A percentile compares a stretch with the other conserved stretches of the same genome.
Evolutionary conservation across 1,139 yeast species (phyloP).

Genomic region (Kazachstania sp.): DNA sequence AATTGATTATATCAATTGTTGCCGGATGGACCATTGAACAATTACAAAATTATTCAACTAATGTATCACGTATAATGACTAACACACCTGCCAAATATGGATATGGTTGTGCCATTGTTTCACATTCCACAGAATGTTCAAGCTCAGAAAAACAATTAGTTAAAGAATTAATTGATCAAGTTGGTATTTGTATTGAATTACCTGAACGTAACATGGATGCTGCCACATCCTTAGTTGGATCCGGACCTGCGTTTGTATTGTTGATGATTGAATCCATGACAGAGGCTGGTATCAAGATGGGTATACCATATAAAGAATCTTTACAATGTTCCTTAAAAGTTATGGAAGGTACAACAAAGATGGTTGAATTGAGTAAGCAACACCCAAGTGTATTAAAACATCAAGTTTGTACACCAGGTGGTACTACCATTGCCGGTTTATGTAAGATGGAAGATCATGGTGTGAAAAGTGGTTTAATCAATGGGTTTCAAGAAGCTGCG

Average conservation of each 20-base stretch:
- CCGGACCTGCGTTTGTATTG: constrained; percentile 93
- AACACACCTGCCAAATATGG: constrained; percentile 94
- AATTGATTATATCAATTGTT: constrained; percentile 69
- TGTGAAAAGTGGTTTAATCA: constrained; percentile 76
- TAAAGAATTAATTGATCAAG: constrained; percentile 50
- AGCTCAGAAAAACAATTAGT: constrained; percentile 45
- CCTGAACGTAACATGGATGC: constrained; percentile 94
- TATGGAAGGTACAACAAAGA: constrained; percentile 90
- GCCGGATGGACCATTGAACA: constrained; percentile 88
- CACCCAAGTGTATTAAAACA: constrained; percentile 90
- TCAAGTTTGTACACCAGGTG: constrained; percentile 95
- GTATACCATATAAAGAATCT: constrained; percentile 80
- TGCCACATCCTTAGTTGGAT: constrained; percentile 90
- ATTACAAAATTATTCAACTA: constrained; percentile 44
- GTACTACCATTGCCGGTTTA: constrained; percentile 94
- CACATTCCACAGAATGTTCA: constrained; percentile 49
- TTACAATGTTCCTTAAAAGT: constrained; percentile 91
- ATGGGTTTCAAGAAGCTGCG: constrained; percentile 88
- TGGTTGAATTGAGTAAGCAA: constrained; percentile 71
- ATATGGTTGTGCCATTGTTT: constrained; percentile 85
- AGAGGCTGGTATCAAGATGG: constrained; percentile 94
- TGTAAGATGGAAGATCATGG: constrained; percentile 88
- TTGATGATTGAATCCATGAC: constrained; percentile 84
- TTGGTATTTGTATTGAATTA: constrained; percentile 63
- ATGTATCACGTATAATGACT: constrained; percentile 89